Percentiles rank a stretch among this genome's conserved stretches.
Conservation (phyloP, 495 filamentous ascomycete genomes). For the Jackrogersella multiformis region DNA sequence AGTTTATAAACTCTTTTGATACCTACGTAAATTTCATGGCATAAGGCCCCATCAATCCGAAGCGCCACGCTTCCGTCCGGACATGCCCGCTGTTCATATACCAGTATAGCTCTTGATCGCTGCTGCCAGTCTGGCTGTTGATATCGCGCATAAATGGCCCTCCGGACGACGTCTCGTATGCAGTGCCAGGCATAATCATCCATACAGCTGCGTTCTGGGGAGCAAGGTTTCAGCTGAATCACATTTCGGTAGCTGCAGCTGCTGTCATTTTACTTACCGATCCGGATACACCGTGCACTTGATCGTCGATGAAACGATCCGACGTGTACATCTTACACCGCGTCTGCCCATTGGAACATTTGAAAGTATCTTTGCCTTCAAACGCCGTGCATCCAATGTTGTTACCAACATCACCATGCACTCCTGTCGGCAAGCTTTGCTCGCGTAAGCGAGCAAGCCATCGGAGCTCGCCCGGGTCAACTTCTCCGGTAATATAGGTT, state of each 20-base stretch:
- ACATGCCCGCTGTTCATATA: conserved; percentile 71
- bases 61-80: conserved; percentile 65
- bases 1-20: conserved; percentile 50
- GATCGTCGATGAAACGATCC: conserved; percentile 69
- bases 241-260: background rate
- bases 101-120: conserved; percentile 65
- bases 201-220: conserved; percentile 51
- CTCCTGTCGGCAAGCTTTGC: conserved; percentile 62
- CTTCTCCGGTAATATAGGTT: conserved; percentile 66
- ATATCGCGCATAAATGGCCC: conserved; percentile 70
- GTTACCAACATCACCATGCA: conserved; percentile 51
- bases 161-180: conserved; percentile 56
- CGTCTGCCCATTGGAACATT: conserved; percentile 62
- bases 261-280: conserved; percentile 37
- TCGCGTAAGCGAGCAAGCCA: conserved; percentile 65
- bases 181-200: conserved; percentile 54
- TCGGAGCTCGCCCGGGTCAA: conserved; percentile 64
- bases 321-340: conserved; percentile 72
- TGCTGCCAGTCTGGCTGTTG: conserved; percentile 64
- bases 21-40: conserved; percentile 63
- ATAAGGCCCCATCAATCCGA: conserved; percentile 69
- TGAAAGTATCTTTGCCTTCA: conserved; percentile 68
- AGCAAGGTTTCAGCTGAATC: background rate
- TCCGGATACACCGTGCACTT: conserved; percentile 60
- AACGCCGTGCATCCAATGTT: conserved; percentile 58